These are phyloP conservation scores for Hypoxylon sp. DNA, from an alignment of 2,329 filamentous ascomycete genomes.

Conservation along the genomic window DNA sequence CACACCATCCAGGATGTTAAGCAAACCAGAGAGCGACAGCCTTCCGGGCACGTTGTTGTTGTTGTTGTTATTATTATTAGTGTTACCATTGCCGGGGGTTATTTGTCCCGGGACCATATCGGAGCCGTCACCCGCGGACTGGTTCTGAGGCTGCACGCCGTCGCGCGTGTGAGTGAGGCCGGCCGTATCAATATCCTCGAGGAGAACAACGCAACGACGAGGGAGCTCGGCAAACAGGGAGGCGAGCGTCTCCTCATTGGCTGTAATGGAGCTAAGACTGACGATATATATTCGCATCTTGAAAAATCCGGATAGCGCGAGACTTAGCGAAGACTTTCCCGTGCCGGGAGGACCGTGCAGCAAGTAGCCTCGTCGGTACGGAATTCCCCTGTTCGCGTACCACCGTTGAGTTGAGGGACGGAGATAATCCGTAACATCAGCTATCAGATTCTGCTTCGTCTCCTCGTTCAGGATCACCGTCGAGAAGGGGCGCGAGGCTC, in stretches of 20 bases:
- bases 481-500: slow-evolving; percentile 67
- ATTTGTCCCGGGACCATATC: slow-evolving; percentile 48
- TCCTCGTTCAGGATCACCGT: slow-evolving; percentile 70
- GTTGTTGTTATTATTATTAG: slow-evolving; percentile 38
- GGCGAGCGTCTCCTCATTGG: slow-evolving; percentile 71
- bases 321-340: slow-evolving; percentile 76
- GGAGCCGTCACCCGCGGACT: slow-evolving; percentile 25
- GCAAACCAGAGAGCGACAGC: slow-evolving; percentile 76
- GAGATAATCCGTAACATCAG: slow-evolving; percentile 70
- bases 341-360: slow-evolving; percentile 83
- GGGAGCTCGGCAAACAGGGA: slow-evolving; percentile 72
- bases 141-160: slow-evolving; percentile 30
- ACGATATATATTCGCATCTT: slow-evolving; percentile 77
- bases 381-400: slow-evolving; percentile 85
- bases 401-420: slow-evolving; percentile 71
- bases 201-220: slow-evolving; percentile 73
- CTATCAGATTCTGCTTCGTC: slow-evolving; percentile 65
- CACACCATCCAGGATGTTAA: slow-evolving; percentile 83
- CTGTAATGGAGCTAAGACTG: slow-evolving; percentile 67
- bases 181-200: slow-evolving; percentile 80
- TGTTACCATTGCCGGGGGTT: slow-evolving; percentile 43
- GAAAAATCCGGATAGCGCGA: slow-evolving; percentile 75
- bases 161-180: slow-evolving; percentile 70
- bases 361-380: slow-evolving; percentile 84
- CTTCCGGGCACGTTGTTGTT: slow-evolving; percentile 42